Evolutionary conservation across 2,329 filamentous ascomycete species (phyloP).

Genomic region (Herpomyces periplanetae): DNA sequence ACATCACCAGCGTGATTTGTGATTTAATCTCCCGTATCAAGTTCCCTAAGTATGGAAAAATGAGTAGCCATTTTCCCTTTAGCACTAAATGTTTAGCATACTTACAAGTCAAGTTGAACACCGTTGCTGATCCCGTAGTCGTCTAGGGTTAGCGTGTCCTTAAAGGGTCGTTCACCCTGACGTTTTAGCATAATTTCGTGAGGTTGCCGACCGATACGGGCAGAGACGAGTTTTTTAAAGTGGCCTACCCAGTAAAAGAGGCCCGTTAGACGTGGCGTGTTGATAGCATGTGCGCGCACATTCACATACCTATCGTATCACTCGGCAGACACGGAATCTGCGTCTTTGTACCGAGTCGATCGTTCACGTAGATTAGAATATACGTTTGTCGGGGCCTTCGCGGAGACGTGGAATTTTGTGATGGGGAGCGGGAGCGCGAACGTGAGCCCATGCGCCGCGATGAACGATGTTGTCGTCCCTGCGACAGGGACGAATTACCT

Average conservation of each 20-base stretch:
- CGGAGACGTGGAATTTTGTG: no score
- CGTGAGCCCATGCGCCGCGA: no score
- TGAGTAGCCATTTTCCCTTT: no score
- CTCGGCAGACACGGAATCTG: constrained; percentile 57
- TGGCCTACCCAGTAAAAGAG: constrained; percentile 11
- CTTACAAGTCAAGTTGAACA: constrained; percentile 19
- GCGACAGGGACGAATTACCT: no score
- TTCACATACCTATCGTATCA: constrained; percentile 23
- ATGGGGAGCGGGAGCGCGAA: no score
- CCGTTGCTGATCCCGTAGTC: constrained; percentile 87
- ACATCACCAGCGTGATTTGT: no score
- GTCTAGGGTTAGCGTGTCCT: constrained; percentile 47
- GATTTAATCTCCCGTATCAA: constrained; percentile 9
- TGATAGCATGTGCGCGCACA: neutral
- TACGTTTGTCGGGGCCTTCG: no score
- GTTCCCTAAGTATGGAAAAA: no score
- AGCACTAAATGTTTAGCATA: no score
- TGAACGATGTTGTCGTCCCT: no score
- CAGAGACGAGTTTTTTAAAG: constrained; percentile 69
- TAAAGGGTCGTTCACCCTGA: constrained; percentile 71
- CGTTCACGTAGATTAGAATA: constrained; percentile 79
- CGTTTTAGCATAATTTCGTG: constrained; percentile 71
- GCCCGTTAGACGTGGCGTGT: constrained; percentile 1
- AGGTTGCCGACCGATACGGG: constrained; percentile 48
- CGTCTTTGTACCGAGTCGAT: constrained; percentile 78